Evolutionary conservation across 1,284 basidiomycete species (phyloP).

Genomic region (Malassezia psittaci): DNA sequence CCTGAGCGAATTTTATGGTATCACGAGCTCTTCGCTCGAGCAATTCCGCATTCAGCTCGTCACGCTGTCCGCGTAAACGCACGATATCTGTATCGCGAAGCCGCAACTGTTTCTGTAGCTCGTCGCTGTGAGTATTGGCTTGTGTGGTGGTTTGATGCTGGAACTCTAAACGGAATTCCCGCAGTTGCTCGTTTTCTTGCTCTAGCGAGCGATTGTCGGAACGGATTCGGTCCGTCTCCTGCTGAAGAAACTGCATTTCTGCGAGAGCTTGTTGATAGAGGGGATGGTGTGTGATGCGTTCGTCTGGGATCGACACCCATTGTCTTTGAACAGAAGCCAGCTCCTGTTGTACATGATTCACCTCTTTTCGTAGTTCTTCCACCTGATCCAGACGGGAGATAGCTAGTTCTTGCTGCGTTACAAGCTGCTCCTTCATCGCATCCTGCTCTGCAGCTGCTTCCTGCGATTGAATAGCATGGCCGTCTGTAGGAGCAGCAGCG

Average conservation of each 20-base stretch:
- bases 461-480: too few species aligned
- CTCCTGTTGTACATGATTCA: conserved; percentile 14
- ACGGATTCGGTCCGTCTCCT: conserved; percentile 18
- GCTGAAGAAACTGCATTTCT: conserved; percentile 16
- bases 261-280: conserved; percentile 18
- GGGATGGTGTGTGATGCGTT: conserved; percentile 12
- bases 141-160: conserved; percentile 21
- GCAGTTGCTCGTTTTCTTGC: conserved; percentile 29
- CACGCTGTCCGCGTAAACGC: conserved; percentile 20
- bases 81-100: conserved; percentile 56
- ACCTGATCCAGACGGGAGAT: conserved; percentile 14
- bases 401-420: conserved; percentile 14
- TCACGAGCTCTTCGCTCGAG: conserved; percentile 38
- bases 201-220: conserved; percentile 15
- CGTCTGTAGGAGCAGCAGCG: neutral
- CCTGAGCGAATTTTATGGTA: conserved; percentile 34
- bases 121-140: conserved; percentile 51
- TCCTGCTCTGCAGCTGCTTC: conserved; percentile 1
- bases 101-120: conserved; percentile 63
- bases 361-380: conserved; percentile 18
- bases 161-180: conserved; percentile 27
- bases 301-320: conserved; percentile 17
- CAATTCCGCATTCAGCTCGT: conserved; percentile 30
- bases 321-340: conserved; percentile 10
- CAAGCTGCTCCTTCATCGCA: conserved; percentile 12